phyloP scores from a whole-genome alignment of 2,329 filamentous ascomycete species.

The Apiospora sp. region DNA sequence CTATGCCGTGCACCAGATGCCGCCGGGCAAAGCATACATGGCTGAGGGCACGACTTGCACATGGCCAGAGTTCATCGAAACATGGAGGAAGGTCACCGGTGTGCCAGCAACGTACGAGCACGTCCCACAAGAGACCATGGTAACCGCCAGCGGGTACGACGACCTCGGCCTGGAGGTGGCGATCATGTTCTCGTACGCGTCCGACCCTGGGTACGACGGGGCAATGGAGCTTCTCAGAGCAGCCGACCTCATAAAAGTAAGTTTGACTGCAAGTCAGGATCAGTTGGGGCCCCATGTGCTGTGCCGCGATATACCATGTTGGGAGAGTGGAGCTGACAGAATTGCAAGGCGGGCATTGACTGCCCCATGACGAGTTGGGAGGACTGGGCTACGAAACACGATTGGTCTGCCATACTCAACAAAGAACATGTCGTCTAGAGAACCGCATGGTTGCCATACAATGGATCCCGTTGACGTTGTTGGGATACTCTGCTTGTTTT shows the following conservation, averaged over 20 bases:
- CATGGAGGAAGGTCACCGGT: conserved; percentile 50
- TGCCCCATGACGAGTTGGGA: conserved; percentile 19
- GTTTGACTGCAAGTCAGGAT: conserved; percentile 27
- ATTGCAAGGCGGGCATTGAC: not conserved
- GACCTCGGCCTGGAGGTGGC: conserved; percentile 54
- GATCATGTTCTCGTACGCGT: conserved; percentile 56
- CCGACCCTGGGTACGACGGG: conserved; percentile 58
- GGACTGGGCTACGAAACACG: conserved; percentile 9
- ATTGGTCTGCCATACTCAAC: not conserved
- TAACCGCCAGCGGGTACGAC: conserved; percentile 45
- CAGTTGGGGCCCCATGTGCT: conserved; percentile 1
- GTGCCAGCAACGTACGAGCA: conserved; percentile 48
- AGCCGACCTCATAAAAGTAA: conserved; percentile 53
- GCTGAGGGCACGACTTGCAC: conserved; percentile 54
- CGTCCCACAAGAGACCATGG: conserved; percentile 50
- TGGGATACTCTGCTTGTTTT: not conserved
- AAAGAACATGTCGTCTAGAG: not conserved
- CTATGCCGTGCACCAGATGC: conserved; percentile 58
- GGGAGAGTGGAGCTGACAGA: conserved; percentile 11
- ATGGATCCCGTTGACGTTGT: conserved; percentile 4
- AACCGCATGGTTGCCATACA: not conserved
- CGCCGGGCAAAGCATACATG: conserved; percentile 57
- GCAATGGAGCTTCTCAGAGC: conserved; percentile 52
- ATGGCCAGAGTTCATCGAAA: conserved; percentile 54
- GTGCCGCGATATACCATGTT: not conserved